Evolutionary conservation across 441 rosid genomes (phyloP).

Genomic region (Eruca vesicaria): DNA sequence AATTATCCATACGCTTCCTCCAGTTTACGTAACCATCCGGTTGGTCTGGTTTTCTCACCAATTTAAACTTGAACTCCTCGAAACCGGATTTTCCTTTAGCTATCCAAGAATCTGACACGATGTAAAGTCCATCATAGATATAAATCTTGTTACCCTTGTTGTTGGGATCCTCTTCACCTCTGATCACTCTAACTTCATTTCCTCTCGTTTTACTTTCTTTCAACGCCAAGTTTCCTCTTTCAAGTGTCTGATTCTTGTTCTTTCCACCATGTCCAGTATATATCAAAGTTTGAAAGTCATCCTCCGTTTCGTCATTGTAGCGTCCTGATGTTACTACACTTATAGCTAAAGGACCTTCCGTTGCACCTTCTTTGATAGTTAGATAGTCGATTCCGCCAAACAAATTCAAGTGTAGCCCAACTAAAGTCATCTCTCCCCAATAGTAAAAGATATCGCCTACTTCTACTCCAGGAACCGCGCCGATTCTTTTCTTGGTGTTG

Average conservation of each 20-base stretch:
- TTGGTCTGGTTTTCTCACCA: constrained; percentile 58
- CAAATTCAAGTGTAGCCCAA: constrained; percentile 61
- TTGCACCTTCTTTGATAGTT: constrained; percentile 21
- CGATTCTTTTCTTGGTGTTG: constrained; percentile 39
- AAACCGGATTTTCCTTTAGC: constrained; percentile 53
- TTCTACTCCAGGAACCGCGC: constrained; percentile 56
- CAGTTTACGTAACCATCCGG: constrained; percentile 51
- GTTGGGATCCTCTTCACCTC: background rate
- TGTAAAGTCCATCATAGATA: constrained; percentile 65
- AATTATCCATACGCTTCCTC: constrained; percentile 41
- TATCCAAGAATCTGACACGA: constrained; percentile 48
- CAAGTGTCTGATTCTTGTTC: background rate
- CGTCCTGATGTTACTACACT: constrained; percentile 72
- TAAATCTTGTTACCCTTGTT: background rate
- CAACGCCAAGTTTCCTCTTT: background rate
- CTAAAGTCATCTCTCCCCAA: constrained; percentile 58
- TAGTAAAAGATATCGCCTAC: constrained; percentile 69
- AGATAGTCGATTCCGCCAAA: constrained; percentile 77
- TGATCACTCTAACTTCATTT: background rate
- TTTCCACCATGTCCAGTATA: constrained; percentile 73
- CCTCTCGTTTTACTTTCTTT: background rate
- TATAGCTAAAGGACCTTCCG: constrained; percentile 38
- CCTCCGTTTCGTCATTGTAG: constrained; percentile 54
- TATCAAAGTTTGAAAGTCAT: constrained; percentile 48
- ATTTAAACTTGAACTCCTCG: constrained; percentile 44